Evolutionary conservation across 2,329 filamentous ascomycete species (phyloP).

Genomic region (Aspergillus awamori): DNA sequence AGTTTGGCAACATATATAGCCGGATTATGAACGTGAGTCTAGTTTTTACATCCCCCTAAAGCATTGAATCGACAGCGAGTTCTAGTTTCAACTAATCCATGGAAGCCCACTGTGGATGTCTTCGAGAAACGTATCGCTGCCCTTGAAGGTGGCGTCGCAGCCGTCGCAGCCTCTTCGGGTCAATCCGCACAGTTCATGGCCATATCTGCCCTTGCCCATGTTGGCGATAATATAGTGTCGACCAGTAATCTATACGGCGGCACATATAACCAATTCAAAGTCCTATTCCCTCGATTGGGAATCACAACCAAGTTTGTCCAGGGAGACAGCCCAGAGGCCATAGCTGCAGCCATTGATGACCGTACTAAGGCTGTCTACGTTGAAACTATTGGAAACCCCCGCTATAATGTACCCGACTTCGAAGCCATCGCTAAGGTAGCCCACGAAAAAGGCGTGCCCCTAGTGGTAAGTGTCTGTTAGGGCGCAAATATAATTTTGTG

Average conservation of each 20-base stretch:
- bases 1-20: conserved; percentile 97
- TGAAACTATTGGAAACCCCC: conserved; percentile 91
- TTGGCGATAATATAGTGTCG: conserved; percentile 90
- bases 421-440: conserved; percentile 82
- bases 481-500: background rate
- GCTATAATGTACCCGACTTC: conserved; percentile 90
- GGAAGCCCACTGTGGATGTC: conserved; percentile 84
- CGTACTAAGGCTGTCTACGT: conserved; percentile 91
- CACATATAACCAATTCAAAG: conserved; percentile 97
- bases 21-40: conserved; percentile 86
- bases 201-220: conserved; percentile 78
- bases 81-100: background rate
- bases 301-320: conserved; percentile 86
- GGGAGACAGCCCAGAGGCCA: conserved; percentile 77
- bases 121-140: conserved; percentile 97
- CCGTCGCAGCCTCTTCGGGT: conserved; percentile 81
- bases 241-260: conserved; percentile 91
- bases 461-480: conserved; percentile 53
- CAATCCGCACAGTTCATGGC: conserved; percentile 93
- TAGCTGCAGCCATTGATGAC: conserved; percentile 82
- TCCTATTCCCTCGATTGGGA: conserved; percentile 81
- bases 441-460: conserved; percentile 68
- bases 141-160: conserved; percentile 86
- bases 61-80: background rate
- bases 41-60: background rate